These are phyloP conservation scores for Endocarpon pusillum DNA, from an alignment of 495 filamentous ascomycete genomes.

Conservation along the genomic window DNA sequence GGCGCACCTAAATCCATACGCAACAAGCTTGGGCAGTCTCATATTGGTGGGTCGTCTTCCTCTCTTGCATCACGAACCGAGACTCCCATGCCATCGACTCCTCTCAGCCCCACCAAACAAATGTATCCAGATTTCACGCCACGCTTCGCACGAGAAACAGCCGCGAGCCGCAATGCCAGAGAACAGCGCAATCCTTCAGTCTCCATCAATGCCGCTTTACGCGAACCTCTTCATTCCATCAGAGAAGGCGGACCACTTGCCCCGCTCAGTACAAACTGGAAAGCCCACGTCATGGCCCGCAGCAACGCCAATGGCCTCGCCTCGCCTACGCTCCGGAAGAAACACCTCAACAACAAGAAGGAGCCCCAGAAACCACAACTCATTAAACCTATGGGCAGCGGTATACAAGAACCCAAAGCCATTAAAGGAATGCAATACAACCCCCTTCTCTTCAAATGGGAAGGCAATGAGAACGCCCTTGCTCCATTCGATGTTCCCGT, in stretches of 20 bases:
- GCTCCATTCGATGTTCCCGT: constrained; percentile 47
- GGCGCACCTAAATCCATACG: constrained; percentile 49
- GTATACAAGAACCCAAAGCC: constrained; percentile 50
- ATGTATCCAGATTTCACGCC: constrained; percentile 51
- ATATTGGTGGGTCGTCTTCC: constrained; percentile 15
- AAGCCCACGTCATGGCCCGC: constrained; percentile 49
- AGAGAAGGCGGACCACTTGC: constrained; percentile 40
- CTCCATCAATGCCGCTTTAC: constrained; percentile 19
- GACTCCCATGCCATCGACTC: constrained; percentile 38
- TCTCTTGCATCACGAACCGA: constrained; percentile 27
- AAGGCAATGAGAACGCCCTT: constrained; percentile 82
- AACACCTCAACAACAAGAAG: constrained; percentile 34
- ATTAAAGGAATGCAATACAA: constrained; percentile 95
- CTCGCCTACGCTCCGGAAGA: constrained; percentile 27
- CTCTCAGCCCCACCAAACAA: constrained; percentile 28
- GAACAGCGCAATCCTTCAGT: constrained; percentile 57
- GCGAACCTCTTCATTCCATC: too few relatives aligned
- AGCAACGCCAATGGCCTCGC: constrained; percentile 17
- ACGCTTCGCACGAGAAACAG: constrained; percentile 85
- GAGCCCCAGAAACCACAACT: constrained; percentile 46
- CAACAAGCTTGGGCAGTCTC: constrained; percentile 42
- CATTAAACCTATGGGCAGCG: constrained; percentile 51
- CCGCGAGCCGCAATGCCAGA: constrained; percentile 73
- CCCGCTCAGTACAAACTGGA: constrained; percentile 60
- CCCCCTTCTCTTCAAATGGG: constrained; percentile 67